Evolutionary conservation across 2,329 filamentous ascomycete species (phyloP).

Genomic region (Fusarium ramigenum): DNA sequence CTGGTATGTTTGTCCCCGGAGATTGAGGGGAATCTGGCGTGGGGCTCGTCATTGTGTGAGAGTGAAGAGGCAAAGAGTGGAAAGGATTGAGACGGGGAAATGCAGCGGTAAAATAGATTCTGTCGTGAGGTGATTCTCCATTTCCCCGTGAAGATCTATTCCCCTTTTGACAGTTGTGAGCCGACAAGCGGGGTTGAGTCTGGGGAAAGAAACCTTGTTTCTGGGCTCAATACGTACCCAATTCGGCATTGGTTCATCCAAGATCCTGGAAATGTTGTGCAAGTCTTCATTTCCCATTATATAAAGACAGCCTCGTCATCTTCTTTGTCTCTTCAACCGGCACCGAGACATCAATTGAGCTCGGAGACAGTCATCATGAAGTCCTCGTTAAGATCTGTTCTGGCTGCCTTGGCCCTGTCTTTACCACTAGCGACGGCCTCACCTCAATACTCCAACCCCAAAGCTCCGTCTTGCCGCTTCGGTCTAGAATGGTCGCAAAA

Average conservation of each 20-base stretch:
- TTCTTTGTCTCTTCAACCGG: no score
- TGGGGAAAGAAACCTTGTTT: slow-evolving; percentile 14
- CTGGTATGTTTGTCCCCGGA: slow-evolving; percentile 13
- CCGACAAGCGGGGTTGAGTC: slow-evolving; percentile 13
- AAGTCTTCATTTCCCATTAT: slow-evolving; percentile 1
- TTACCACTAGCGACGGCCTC: background rate
- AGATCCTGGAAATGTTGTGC: background rate
- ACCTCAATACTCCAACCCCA: background rate
- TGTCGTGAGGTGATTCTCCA: slow-evolving; percentile 12
- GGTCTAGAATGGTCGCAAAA: slow-evolving; percentile 44
- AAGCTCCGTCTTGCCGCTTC: slow-evolving; percentile 46
- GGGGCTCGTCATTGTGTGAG: slow-evolving; percentile 23
- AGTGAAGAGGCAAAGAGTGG: background rate
- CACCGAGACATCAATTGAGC: background rate
- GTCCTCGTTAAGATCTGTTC: background rate
- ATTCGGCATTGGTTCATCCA: background rate
- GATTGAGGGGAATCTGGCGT: slow-evolving; percentile 30
- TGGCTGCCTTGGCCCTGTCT: background rate
- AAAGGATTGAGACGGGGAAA: slow-evolving; percentile 25
- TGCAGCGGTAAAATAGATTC: slow-evolving; percentile 32
- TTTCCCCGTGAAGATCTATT: slow-evolving; percentile 32
- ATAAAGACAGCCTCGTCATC: background rate
- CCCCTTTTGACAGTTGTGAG: background rate
- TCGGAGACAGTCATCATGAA: slow-evolving; percentile 6
- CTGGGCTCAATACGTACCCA: background rate